Conservation (phyloP, 805 yeast genomes). For the Candida nanaspora region DNA sequence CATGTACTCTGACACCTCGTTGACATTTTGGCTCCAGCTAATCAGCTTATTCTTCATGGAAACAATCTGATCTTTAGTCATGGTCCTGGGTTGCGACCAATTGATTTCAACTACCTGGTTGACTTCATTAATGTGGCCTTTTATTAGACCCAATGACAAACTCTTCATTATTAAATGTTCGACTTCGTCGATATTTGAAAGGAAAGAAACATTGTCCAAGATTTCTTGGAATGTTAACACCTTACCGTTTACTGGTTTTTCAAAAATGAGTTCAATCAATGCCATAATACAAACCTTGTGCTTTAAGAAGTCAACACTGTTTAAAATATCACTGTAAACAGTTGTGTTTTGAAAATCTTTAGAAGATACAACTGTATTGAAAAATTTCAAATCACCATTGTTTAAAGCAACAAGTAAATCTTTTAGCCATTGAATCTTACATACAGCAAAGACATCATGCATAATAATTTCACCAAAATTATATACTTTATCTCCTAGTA, state of each 20-base stretch:
- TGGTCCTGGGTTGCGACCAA: slow-evolving; percentile 95
- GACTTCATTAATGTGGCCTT: slow-evolving; percentile 90
- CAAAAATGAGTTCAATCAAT: slow-evolving; percentile 78
- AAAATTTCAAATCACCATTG: slow-evolving; percentile 65
- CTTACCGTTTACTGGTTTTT: slow-evolving; percentile 67
- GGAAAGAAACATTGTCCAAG: slow-evolving; percentile 56
- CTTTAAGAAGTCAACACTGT: slow-evolving; percentile 59
- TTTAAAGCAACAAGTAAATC: slow-evolving; percentile 65
- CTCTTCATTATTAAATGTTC: slow-evolving; percentile 92
- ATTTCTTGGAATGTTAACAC: slow-evolving; percentile 68
- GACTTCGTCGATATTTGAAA: slow-evolving; percentile 60
- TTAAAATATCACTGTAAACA: slow-evolving; percentile 30
- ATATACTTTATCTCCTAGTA: slow-evolving; percentile 86
- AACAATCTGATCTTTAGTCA: slow-evolving; percentile 73
- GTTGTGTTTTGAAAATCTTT: slow-evolving; percentile 7
- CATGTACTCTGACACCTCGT: slow-evolving; percentile 54
- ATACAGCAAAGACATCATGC: slow-evolving; percentile 65
- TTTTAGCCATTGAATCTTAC: slow-evolving; percentile 57
- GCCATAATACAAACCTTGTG: slow-evolving; percentile 93
- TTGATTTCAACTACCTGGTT: slow-evolving; percentile 68
- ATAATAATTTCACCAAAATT: slow-evolving; percentile 92
- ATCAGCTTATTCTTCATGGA: slow-evolving; percentile 67
- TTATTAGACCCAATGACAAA: slow-evolving; percentile 71
- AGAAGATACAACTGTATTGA: slow-evolving; percentile 34
- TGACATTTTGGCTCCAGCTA: slow-evolving; percentile 75